Evolutionary conservation across 768 basidiomycete species (phyloP), one percentile per base, ranked within the genome.

Genomic region (Boletus sp.): DNA sequence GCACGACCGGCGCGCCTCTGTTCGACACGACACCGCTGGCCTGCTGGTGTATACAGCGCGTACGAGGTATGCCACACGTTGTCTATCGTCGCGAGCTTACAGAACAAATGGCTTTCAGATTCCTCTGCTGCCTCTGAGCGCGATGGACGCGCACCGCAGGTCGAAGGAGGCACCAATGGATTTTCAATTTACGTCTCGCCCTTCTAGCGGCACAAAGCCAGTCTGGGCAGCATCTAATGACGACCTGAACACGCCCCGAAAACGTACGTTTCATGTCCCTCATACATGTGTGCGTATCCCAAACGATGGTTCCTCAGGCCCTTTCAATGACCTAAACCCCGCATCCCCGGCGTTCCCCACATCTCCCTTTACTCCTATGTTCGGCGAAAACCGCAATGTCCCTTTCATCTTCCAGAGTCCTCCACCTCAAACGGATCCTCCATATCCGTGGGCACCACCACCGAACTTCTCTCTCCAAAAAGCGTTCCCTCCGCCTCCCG

Each of bases 111-210:
- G 1, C 8, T 44, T 54, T 47, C n/a, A 57, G 54, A 29, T 28
- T 14, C 17, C 18, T 45, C 18, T 39, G 37, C 57, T 33, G 29
- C 35, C 54, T 35, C 20, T 55, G 45, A 49, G 47, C 55, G 50
- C 39, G 20, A 72, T 72, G 71, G 62, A 66, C 58, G 41, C 54
- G 59, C 71, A 58, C 24, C 59, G 55, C 53, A 80, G 87, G 64
- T 88, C 87, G 12, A 89, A 77, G 48, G 92, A 92, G 67, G 89
- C 87, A 4, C 92, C 92, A 5, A 94, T 94, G 92, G 91, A 94
- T 72, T 94, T 85, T 72, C 84, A 92, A 69, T 92, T 86, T 76
- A 92, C 90, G 9, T 83, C 85, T 62, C 80, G 90, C 28, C 80
- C 82, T 15, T 80, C 69, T 58, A 77, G 68, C 53, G 68, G 72